Conservation (phyloP, 1,284 basidiomycete species). For the Irpex sp. region DNA sequence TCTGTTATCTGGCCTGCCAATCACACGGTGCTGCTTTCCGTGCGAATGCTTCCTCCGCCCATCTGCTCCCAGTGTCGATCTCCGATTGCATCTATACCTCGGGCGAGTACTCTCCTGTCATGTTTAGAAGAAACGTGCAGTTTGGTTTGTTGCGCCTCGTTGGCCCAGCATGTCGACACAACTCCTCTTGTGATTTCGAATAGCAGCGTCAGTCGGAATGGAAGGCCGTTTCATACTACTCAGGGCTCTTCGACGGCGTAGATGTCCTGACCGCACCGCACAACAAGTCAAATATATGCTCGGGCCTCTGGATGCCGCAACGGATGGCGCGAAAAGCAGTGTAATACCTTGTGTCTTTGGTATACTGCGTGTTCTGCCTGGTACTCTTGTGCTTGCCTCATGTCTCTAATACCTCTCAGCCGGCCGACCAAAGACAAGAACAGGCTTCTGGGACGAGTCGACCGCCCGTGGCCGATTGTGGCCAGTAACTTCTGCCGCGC, state of each 20-base stretch:
- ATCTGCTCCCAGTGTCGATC: background rate
- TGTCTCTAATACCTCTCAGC: background rate
- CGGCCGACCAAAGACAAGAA: background rate
- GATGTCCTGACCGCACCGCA: background rate
- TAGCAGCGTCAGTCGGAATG: background rate
- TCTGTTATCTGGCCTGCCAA: background rate
- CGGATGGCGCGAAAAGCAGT: background rate
- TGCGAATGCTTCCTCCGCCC: background rate
- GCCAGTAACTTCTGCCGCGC: background rate
- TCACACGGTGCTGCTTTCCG: background rate
- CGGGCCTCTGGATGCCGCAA: background rate
- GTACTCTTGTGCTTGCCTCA: conserved; percentile 1
- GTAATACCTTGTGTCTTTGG: background rate
- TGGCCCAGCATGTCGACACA: background rate
- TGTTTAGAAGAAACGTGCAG: background rate
- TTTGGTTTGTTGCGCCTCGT: background rate
- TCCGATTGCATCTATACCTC: background rate
- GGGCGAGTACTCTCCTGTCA: background rate
- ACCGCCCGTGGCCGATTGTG: background rate
- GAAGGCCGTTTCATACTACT: background rate
- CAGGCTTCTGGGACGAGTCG: background rate
- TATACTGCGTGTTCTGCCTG: background rate
- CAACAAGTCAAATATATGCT: background rate
- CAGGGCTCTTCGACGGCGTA: background rate
- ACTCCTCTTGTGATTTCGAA: background rate